Base-by-base conservation (phyloP, 2,329 filamentous ascomycete genomes). In the Beauveria pseudobassiana region DNA sequence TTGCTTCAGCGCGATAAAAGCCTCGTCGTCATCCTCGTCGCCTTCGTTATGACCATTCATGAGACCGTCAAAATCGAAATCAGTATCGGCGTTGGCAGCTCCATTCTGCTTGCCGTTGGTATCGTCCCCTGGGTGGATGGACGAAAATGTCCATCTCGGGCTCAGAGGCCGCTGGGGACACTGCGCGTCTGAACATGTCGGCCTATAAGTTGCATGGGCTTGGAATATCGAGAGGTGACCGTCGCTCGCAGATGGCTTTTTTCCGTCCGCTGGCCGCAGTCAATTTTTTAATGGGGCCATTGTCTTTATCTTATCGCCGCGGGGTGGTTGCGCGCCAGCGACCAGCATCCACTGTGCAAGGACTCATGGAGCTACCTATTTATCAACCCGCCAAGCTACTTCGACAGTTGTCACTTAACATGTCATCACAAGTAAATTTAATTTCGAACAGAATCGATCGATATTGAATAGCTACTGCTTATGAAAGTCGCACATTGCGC, bases 1-100 rank as follows among this genome's bases (percentile, higher is more conserved):
- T 73, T 96, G 92, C 69, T 89, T 85, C 43, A 90, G 84, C 10
- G 93, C 91, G 74, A 99, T 99, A 70, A 97, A 98, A 0, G 89
- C 89, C 71, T 89, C 93, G 71, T 99, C 92, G 20, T 80, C 87
- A 53, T 87, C 88, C 45, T 83, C 85, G 45, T 79, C 79, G n/a
- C 76, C 75, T 46, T 72, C 79, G 1, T 66, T 67, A 3, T 64
- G 63, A 73, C 67, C 78, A 62, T 87, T 83, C 53, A 91, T 75
- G 51, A 91, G 81, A 56, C 83, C 82, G 58, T 82, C 82, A 46
- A 83, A 80, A 66, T 87, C 83, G 55, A 87, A 77, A 56, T 82
- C 80, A 55, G 75, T 72, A 63, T 55, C 56, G 42, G 40, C 28
- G 5, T 75, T 75, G 52, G 75, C 72, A 53, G 67, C 68, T 55